Evolutionary conservation across 805 yeast species (phyloP).

Genomic region (Starmerella bacillaris): DNA sequence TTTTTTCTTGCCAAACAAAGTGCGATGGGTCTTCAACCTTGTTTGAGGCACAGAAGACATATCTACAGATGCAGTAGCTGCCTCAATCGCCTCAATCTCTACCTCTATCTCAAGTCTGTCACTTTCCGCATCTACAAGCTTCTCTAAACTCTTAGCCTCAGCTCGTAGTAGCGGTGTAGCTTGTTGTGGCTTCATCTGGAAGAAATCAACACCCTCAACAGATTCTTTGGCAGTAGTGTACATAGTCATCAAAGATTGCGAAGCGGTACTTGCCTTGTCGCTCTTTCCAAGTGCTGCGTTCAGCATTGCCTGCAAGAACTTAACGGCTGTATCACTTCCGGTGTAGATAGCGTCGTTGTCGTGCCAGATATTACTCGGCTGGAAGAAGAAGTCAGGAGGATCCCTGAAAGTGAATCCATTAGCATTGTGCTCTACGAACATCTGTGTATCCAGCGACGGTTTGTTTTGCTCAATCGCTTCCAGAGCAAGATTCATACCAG

Average conservation of each 20-base stretch:
- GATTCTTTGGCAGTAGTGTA: slow-evolving; percentile 26
- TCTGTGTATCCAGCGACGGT: slow-evolving; percentile 61
- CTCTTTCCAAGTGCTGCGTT: slow-evolving; percentile 25
- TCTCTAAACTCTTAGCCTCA: slow-evolving; percentile 36
- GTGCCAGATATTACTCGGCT: slow-evolving; percentile 91
- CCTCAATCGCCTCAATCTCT: slow-evolving; percentile 75
- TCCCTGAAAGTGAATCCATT: slow-evolving; percentile 46
- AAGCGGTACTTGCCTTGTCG: slow-evolving; percentile 11
- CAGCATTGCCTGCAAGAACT: slow-evolving; percentile 23
- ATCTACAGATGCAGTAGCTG: slow-evolving; percentile 53
- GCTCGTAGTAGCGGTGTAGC: slow-evolving; percentile 27
- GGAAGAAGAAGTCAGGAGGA: slow-evolving; percentile 66
- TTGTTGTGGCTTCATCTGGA: slow-evolving; percentile 14
- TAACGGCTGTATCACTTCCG: slow-evolving; percentile 25
- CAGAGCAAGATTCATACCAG: slow-evolving; percentile 34
- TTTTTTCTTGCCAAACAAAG: slow-evolving; percentile 31
- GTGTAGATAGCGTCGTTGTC: slow-evolving; percentile 65
- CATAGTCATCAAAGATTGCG: slow-evolving; percentile 15
- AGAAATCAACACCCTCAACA: slow-evolving; percentile 20
- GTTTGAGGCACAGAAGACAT: slow-evolving; percentile 21
- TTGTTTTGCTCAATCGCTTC: slow-evolving; percentile 47
- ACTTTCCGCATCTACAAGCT: slow-evolving; percentile 58
- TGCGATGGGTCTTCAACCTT: slow-evolving; percentile 35
- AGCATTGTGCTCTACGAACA: slow-evolving; percentile 80
- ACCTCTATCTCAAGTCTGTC: slow-evolving; percentile 61